A percentile compares a stretch with the other conserved stretches of the same genome.
These are phyloP conservation scores for Eruca vesicaria DNA, from an alignment of 441 rosid species.

Conservation along the genomic window DNA sequence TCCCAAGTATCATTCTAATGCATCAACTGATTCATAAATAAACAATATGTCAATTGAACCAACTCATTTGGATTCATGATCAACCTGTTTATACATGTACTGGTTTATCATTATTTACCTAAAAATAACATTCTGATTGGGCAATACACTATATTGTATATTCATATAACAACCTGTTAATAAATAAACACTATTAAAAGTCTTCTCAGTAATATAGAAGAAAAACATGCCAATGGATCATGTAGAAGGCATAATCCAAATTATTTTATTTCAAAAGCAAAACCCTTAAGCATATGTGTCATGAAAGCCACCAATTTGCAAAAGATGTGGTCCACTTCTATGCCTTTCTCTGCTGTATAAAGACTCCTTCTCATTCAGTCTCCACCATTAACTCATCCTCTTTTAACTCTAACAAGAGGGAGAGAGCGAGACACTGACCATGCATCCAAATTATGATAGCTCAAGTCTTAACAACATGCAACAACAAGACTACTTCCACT, in stretches of 20 bases:
- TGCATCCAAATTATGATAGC: slow-evolving; percentile 49
- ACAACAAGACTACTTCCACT: slow-evolving; percentile 39
- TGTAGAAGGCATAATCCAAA: slow-evolving; percentile 40
- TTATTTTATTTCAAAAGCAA: slow-evolving; percentile 35
- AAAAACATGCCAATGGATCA: slow-evolving; percentile 6
- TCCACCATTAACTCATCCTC: slow-evolving; percentile 30
- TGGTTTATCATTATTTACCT: not conserved
- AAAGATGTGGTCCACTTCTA: slow-evolving; percentile 46
- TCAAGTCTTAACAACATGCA: slow-evolving; percentile 45
- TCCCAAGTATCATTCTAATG: not conserved
- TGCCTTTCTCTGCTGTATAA: slow-evolving; percentile 48
- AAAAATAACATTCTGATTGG: not conserved
- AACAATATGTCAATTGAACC: not conserved
- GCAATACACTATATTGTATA: not conserved
- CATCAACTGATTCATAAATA: not conserved
- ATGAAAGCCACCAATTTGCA: slow-evolving; percentile 42
- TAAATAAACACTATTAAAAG: not conserved
- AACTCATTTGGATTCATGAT: not conserved
- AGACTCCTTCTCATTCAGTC: slow-evolving; percentile 40
- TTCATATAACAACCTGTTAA: not conserved
- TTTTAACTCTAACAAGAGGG: slow-evolving; percentile 4
- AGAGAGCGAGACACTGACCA: slow-evolving; percentile 8
- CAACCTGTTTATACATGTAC: not conserved
- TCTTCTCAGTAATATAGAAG: not conserved
- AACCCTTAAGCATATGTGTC: slow-evolving; percentile 35